Conservation (phyloP, 2,329 filamentous ascomycete genomes). For the Venturia pyrina region DNA sequence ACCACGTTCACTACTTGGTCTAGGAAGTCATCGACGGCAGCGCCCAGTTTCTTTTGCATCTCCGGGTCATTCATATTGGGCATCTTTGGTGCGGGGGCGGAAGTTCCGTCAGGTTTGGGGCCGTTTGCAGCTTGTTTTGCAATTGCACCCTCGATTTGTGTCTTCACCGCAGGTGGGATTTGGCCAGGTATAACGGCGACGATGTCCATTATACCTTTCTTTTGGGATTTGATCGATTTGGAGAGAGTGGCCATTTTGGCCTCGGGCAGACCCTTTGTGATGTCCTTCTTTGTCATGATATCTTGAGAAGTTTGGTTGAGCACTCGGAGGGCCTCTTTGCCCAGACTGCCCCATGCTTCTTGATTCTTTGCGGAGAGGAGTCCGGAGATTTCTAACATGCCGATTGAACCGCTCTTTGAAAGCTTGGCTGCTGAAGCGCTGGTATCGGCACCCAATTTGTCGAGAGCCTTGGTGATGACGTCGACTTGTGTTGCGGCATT, state of each 20-base stretch:
- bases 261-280: not conserved
- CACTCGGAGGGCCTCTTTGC: not conserved
- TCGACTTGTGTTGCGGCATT: slow-evolving; percentile 4
- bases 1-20: not conserved
- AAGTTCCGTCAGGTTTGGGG: not conserved
- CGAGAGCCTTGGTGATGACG: not conserved
- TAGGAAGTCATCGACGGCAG: not conserved
- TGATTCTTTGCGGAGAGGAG: not conserved
- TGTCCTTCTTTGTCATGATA: slow-evolving; percentile 4
- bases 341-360: not conserved
- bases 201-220: slow-evolving; percentile 1
- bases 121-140: not conserved
- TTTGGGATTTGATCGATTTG: not conserved
- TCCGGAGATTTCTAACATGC: not conserved
- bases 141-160: not conserved
- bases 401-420: not conserved
- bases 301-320: not conserved
- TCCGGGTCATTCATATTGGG: not conserved
- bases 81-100: not conserved
- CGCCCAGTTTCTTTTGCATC: not conserved
- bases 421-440: not conserved
- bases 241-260: not conserved
- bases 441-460: slow-evolving; percentile 1
- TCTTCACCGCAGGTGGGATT: not conserved
- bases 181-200: not conserved